Base-by-base conservation (phyloP, 2,329 filamentous ascomycete genomes). In the Fonsecaea nubica region DNA sequence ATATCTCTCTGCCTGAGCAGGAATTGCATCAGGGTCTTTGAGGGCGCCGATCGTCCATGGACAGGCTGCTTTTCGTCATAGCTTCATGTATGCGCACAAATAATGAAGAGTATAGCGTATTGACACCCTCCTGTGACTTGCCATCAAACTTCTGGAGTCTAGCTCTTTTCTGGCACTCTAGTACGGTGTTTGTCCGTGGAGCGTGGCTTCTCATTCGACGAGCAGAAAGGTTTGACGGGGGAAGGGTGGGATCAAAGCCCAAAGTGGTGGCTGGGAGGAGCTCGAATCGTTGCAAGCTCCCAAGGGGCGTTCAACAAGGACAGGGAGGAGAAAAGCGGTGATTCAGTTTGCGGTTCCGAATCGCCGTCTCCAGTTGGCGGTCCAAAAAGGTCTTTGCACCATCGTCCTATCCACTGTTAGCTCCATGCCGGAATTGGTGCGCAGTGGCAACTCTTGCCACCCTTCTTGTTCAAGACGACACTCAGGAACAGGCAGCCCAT, bases 121-220 rank as follows among this genome's bases (percentile, higher is more conserved):
- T 45, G 15, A 7, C 35, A 35, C 36, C 38, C 60, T 40, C 30
- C 50, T 45, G n/a, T 62, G 52, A 62, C 33, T 58, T 35, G 54
- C 58, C 38, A 18, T 66, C 25, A n/a, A 35, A 18, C 33, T 55
- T 58, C 35, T 50, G 21, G n/a, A 33, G 48, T 32, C 45, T 25
- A 40, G 58, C 33, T 53, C 45, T 61, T 38, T 36, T 36, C 15
- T 52, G 57, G 15, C 58, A 32, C 33, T 40, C 18, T 52, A 52
- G 63, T n/a, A 35, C 62, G 62, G 62, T 21, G 52, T 59, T 54
- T 64, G 62, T 59, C 62, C 62, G 62, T 5, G 33, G 40, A 32
- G 30, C 10, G 21, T 64, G 30, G 13, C 38, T 48, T 40, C 57
- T 36, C 33, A 57, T 36, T 63, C 58, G 61, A 25, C 38, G 42